Evolutionary conservation across 2,329 filamentous ascomycete genomes (phyloP), one percentile per base, ranked within the genome.

Genomic region (Phialophora macrospora): DNA sequence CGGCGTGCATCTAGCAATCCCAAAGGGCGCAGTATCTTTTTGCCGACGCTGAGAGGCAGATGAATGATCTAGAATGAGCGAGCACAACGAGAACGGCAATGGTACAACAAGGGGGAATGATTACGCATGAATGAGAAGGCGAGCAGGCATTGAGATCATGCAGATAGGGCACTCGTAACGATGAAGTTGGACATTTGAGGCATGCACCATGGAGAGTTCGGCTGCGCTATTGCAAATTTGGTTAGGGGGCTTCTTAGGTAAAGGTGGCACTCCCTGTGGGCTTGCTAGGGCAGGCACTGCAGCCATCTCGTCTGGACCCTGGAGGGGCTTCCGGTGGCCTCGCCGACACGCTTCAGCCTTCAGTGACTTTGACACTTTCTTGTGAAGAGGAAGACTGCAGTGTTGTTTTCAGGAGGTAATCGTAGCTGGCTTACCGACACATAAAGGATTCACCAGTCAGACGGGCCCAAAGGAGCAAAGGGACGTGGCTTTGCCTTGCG

Each of bases 191-290:
- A 52, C 22, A 24, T 32, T 32, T 32, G 38, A 44, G 26, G 38
- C 41, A 46, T 20, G 56, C 46, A 41, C 30, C 20, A 52, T 26
- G 58, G 49, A 60, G 32, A 20, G 32, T 51, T 52, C 58, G 58
- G 58, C 48, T 38, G 30, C 58, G 58, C 58, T 60, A 60, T 28
- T 5, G 58, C 58, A 4, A 32, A 60, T 60, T 17, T 34, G 28
- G 58, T 52, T 60, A 60, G 58, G 34, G 46, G 38, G 0, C 8
- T 24, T 38, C 48, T 52, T 60, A 41, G 58, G 48, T 60, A 51
- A 60, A 60, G 58, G 38, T 44, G 38, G 38, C 38, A 49, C 22
- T 28, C 48, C 28, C 58, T 41, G 48, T 32, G 51, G 8, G 24
- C 46, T 20, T 24, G 46, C 46, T 7, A 22, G 46, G 46, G 46